Base-by-base conservation (phyloP, 2,329 filamentous ascomycete genomes). In the Pseudogymnoascus sp. region DNA sequence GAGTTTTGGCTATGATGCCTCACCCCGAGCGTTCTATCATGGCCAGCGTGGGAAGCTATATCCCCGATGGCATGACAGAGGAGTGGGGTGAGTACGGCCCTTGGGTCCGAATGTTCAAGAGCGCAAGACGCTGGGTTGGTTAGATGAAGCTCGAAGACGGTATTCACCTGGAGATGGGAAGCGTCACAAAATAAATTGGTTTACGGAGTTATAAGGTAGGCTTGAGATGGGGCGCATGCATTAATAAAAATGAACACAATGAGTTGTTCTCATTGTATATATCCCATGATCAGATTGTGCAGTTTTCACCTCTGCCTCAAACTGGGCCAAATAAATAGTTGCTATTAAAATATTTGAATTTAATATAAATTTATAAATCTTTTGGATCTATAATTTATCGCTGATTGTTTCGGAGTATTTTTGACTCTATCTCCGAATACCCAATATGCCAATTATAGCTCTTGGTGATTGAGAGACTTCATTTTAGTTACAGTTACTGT, bases 1-100 rank as follows among this genome's bases (percentile, higher is more conserved):
- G 86, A 64, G 87, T 90, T 0, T 69, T 91, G 69, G 88, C 88
- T 3, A 77, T 90, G 72, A 91, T 91, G 88, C 88, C 88, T 63
- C 88, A 91, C 76, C 87, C 88, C 0, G 88, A 91, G 74, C 80
- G 88, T 8, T 89, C 86, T 5, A 81, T 90, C 23, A 72, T 90
- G 74, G 81, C 79, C 66, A 86, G 87, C 61, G 84, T 88, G 61
- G 83, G 80, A n/a, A 89, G 86, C 70, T 91, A 83, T 72, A 75
- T 87, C 55, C 85, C 87, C 2, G 76, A 79, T 40, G 80, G 79
- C 9, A 76, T 78, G 70, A 75, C 71, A 35, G 81, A 83, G 68
- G 80, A 84, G 65, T 88, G 86, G 86, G 86, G 86, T n/a, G 85
- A 88, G 64, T 82, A 85, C 70, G 86, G 87, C 14, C 87, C 88